These are phyloP conservation scores for Globisporangium takayamanum DNA, from an alignment of 352 stramenopile genomes.

Conservation along the genomic window DNA sequence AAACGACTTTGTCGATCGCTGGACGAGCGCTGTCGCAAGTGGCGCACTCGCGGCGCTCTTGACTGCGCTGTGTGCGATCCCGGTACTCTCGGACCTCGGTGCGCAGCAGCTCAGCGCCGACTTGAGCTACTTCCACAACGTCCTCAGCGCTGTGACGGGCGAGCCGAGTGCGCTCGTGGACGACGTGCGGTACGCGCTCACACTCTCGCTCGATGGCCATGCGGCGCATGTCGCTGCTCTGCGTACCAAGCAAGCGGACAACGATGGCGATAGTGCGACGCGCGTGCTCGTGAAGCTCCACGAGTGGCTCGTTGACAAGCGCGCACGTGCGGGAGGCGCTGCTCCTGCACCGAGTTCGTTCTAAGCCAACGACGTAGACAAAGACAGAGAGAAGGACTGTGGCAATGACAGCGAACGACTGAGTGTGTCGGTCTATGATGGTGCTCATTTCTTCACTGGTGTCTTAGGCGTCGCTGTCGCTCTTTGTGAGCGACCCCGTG, in stretches of 20 bases:
- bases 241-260: not conserved
- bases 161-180: constrained; percentile 51
- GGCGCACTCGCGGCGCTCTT: constrained; percentile 54
- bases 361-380: too few relatives aligned
- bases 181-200: constrained; percentile 36
- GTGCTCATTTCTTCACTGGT: not conserved
- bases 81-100: constrained; percentile 48
- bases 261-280: constrained; percentile 18
- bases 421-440: not conserved
- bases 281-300: constrained; percentile 47
- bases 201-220: constrained; percentile 26
- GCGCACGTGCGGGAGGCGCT: not conserved
- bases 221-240: constrained; percentile 26
- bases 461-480: constrained; percentile 2
- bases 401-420: not conserved
- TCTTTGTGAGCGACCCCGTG: constrained; percentile 9
- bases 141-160: constrained; percentile 61
- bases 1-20: constrained; percentile 68
- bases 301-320: constrained; percentile 31
- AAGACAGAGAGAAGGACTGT: too few relatives aligned
- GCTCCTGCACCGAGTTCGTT: not conserved
- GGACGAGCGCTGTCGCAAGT: constrained; percentile 62
- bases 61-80: constrained; percentile 46
- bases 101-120: constrained; percentile 59
- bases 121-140: constrained; percentile 76